A percentile compares a stretch with the other conserved stretches of the same genome.
Conservation (phyloP, 495 filamentous ascomycete genomes). For the Tuber umbilicatum region DNA sequence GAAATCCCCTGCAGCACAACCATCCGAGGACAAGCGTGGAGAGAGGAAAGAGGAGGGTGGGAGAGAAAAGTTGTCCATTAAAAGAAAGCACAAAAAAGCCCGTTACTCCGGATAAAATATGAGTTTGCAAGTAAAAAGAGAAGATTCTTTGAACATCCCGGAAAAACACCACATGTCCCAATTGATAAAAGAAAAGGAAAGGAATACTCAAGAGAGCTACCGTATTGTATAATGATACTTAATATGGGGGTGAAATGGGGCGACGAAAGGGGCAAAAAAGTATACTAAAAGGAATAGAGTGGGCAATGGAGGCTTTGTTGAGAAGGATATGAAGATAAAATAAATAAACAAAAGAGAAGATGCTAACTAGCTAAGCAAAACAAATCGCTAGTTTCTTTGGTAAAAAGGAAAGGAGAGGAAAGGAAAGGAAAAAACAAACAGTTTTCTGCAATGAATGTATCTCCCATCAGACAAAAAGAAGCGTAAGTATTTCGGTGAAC, state of each 20-base stretch:
- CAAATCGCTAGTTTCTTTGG: neutral
- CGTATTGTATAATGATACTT: neutral
- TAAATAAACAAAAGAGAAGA: neutral
- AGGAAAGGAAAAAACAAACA: neutral
- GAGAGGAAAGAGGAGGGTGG: neutral
- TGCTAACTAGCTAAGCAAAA: neutral
- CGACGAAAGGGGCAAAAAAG: neutral
- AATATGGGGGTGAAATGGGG: neutral
- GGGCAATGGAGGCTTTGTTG: neutral
- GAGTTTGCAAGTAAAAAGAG: neutral
- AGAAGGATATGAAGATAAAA: neutral
- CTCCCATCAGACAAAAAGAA: neutral
- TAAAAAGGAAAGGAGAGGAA: neutral
- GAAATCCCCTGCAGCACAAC: neutral
- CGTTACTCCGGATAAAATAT: neutral
- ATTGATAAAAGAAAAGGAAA: neutral
- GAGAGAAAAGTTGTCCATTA: neutral
- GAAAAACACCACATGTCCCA: neutral
- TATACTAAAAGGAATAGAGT: neutral
- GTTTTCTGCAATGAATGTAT: neutral
- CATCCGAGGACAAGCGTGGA: neutral
- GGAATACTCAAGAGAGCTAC: neutral
- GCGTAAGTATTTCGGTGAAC: neutral
- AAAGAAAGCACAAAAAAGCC: neutral
- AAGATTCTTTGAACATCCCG: neutral